phyloP scores from a whole-genome alignment of 176 grass and related monocot species.

The Paspalum vaginatum region DNA sequence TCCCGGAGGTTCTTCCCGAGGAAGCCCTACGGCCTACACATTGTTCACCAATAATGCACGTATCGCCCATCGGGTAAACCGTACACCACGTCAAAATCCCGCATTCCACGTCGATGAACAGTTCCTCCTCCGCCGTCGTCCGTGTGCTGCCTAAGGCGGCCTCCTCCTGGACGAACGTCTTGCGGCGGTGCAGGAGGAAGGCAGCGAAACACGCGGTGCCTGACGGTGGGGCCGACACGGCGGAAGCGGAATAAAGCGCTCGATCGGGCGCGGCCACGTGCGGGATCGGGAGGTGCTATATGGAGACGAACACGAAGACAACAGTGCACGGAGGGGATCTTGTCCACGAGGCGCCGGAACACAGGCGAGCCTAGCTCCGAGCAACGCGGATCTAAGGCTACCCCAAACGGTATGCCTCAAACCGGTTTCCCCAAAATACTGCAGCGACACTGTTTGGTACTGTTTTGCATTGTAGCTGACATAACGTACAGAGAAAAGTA shows the following conservation, averaged over 20 bases:
- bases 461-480: no score
- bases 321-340: constrained; percentile 63
- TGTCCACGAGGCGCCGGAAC: constrained; percentile 57
- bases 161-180: constrained; percentile 55
- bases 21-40: constrained; percentile 53
- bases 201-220: constrained; percentile 49
- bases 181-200: constrained; percentile 45
- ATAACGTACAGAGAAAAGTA: no score
- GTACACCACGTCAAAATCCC: constrained; percentile 47
- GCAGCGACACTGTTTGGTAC: no score
- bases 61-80: constrained; percentile 59
- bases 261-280: constrained; percentile 40
- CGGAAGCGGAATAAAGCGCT: constrained; percentile 65
- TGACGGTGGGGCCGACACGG: constrained; percentile 28
- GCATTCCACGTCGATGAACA: constrained; percentile 47
- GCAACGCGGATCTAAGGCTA: constrained; percentile 50
- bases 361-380: constrained; percentile 74
- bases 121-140: constrained; percentile 18
- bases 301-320: constrained; percentile 55
- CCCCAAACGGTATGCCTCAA: no score
- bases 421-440: no score
- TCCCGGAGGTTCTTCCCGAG: constrained; percentile 60
- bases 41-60: constrained; percentile 53
- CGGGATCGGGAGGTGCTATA: constrained; percentile 60
- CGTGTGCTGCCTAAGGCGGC: neutral